Base-by-base conservation (phyloP, 768 basidiomycete species). In the Mycena alexandri region DNA sequence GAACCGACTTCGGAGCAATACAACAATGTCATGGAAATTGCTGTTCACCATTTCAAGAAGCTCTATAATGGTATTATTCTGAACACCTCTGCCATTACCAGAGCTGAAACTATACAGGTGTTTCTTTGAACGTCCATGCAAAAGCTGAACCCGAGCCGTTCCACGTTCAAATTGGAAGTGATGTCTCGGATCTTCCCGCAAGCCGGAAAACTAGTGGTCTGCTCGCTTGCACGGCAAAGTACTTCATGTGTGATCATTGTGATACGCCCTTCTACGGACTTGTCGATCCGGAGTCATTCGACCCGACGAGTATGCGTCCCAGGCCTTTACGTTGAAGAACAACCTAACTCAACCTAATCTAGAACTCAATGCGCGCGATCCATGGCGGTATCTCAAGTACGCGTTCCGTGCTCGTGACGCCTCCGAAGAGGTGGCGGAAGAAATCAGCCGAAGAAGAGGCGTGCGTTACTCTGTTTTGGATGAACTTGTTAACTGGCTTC, bases 161-260 rank as follows among this genome's bases (percentile, higher is more conserved):
- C 11, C 71, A 75, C 41, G 51, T 55, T 4, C 38, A 59, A 4
- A 29, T 74, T 21, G 34, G 58, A 1, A 42, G 17, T n/a, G 51
- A 74, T 29, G 57, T 62, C 13, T 74, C 69, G 3, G 73, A 75
- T 50, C 65, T 75, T 4, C 74, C 69, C 29, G 71, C 74, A 0
- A 72, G 60, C 38, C 73, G 74, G 2, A 74, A 74, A 63, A 44
- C 63, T 2, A 21, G 46, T 21, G 74, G 74, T 12, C 48, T 71
- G 57, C 44, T 52, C 0, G 25, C 25, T 0, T 46, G 34, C 48
- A 72, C 46, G 1, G 70, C 68, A 13, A 70, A 72, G 22, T 62
- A 63, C 17, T 72, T 63, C 54, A 66, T 71, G 71, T 73, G 74
- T 46, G 50, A 62, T 12, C 34, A 43, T 11, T 64, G 67, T 51